phyloP scores from a whole-genome alignment of 805 yeast species.

The Alloascoidea africana region DNA sequence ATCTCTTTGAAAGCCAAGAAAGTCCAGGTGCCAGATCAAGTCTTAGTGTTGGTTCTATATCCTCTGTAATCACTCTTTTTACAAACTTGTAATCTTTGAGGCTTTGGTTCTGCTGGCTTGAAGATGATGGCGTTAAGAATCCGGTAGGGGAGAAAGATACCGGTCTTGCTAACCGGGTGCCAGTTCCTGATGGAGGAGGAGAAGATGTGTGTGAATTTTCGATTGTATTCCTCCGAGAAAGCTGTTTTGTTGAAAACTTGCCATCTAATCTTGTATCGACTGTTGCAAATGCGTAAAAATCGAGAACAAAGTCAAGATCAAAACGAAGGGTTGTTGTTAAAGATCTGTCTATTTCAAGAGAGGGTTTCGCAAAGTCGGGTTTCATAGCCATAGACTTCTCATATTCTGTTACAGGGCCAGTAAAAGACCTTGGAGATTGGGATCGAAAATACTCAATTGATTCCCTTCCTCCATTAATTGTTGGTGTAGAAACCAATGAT shows the following conservation, averaged over 20 bases:
- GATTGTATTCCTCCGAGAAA: too few species aligned
- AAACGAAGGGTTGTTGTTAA: too few species aligned
- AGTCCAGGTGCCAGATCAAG: conserved; percentile 50
- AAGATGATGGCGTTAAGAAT: neutral
- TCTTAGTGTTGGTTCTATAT: conserved; percentile 59
- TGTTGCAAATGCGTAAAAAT: too few species aligned
- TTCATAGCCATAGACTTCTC: neutral
- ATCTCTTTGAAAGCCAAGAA: conserved; percentile 44
- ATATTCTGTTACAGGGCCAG: neutral
- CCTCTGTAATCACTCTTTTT: conserved; percentile 54
- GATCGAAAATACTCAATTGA: neutral
- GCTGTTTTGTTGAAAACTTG: too few species aligned
- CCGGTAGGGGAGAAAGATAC: too few species aligned
- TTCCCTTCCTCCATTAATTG: neutral
- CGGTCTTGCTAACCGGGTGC: too few species aligned
- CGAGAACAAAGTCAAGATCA: too few species aligned
- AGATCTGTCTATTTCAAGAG: too few species aligned
- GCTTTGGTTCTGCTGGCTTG: neutral
- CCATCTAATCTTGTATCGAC: too few species aligned
- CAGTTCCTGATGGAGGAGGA: too few species aligned
- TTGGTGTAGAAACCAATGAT: neutral
- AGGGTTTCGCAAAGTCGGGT: too few species aligned
- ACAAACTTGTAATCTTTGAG: conserved; percentile 43
- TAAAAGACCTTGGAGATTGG: neutral
- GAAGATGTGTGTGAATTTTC: too few species aligned